Conservation (phyloP, 371 early-diverging fungal species). For the Mucor lusitanicus region DNA sequence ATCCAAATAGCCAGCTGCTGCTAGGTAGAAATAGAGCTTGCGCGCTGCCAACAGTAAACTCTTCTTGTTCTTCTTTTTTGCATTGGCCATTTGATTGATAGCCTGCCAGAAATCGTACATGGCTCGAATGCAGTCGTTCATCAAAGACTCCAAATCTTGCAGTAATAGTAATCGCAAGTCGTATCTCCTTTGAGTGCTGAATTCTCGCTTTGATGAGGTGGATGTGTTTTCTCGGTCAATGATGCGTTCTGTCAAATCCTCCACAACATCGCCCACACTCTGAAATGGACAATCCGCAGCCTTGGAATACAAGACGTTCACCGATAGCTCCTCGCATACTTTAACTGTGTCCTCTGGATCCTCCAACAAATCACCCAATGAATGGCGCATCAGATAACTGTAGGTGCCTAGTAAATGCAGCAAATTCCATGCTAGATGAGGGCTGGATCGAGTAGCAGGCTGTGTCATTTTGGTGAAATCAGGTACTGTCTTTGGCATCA, state of each 20-base stretch:
- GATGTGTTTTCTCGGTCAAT: slow-evolving; percentile 7
- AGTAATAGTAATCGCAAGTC: slow-evolving; percentile 23
- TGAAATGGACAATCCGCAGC: slow-evolving; percentile 22
- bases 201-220: neutral
- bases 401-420: slow-evolving; percentile 32
- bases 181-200: slow-evolving; percentile 1
- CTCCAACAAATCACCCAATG: slow-evolving; percentile 32
- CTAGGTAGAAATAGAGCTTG: slow-evolving; percentile 37
- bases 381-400: slow-evolving; percentile 42
- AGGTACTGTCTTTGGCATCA: slow-evolving; percentile 8
- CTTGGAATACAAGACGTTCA: slow-evolving; percentile 20
- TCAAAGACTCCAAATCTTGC: slow-evolving; percentile 16
- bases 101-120: slow-evolving; percentile 27
- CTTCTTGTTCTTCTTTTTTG: slow-evolving; percentile 12
- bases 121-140: slow-evolving; percentile 18
- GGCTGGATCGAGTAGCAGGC: slow-evolving; percentile 11
- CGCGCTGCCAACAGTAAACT: slow-evolving; percentile 13
- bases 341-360: slow-evolving; percentile 18
- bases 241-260: slow-evolving; percentile 21
- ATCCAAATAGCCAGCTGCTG: slow-evolving; percentile 16
- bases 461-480: slow-evolving; percentile 24
- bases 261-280: slow-evolving; percentile 19
- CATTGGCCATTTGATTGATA: slow-evolving; percentile 12
- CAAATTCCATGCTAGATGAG: slow-evolving; percentile 31
- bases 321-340: slow-evolving; percentile 16